phyloP scores from a whole-genome alignment of 768 basidiomycete species.

The Mycena sanguinolenta region DNA sequence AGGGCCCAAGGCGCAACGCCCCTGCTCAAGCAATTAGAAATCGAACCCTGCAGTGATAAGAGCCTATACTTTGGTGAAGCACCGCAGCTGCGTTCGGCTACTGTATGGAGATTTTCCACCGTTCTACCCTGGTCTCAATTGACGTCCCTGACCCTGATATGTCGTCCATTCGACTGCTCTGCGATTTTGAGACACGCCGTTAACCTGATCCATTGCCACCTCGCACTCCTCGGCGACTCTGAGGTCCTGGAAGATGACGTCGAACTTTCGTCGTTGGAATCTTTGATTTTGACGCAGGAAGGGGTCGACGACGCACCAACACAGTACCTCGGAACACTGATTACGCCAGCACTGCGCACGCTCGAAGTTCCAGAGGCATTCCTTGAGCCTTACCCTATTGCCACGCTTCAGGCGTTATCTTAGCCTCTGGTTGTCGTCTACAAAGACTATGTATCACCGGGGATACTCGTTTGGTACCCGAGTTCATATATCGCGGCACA shows the following conservation, averaged over 20 bases:
- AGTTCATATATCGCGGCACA: not conserved
- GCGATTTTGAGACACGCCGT: not conserved
- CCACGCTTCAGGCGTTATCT: not conserved
- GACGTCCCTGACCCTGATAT: constrained; percentile 7
- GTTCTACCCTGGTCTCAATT: constrained; percentile 18
- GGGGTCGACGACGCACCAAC: not conserved
- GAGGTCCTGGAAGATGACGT: not conserved
- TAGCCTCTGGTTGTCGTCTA: constrained; percentile 5
- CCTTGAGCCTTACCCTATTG: not conserved
- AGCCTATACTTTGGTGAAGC: not conserved
- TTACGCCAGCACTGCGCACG: not conserved
- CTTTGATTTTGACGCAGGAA: not conserved
- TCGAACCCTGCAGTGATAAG: not conserved
- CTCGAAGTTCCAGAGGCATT: not conserved
- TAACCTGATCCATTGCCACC: constrained; percentile 1
- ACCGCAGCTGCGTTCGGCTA: not conserved
- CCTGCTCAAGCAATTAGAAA: not conserved
- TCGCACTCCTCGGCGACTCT: not conserved
- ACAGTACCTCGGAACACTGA: not conserved
- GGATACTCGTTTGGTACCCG: not conserved
- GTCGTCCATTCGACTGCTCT: not conserved
- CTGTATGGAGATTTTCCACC: not conserved
- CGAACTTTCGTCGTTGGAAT: not conserved
- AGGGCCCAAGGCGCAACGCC: not conserved
- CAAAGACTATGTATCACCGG: not conserved